Evolutionary conservation across 345 rosid species (phyloP).

Genomic region (Pugionium dolabratum): DNA sequence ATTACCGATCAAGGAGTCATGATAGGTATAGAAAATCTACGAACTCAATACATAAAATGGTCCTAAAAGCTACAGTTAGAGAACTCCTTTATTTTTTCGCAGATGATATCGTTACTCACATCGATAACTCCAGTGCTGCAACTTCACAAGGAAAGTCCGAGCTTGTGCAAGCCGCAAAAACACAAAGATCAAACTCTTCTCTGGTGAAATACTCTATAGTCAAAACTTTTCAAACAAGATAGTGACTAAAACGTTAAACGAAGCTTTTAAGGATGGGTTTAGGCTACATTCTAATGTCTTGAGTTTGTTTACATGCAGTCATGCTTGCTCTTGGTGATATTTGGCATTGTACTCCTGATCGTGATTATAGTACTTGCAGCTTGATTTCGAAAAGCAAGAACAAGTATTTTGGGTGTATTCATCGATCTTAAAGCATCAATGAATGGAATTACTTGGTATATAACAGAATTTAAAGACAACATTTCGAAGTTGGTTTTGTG

Average conservation of each 20-base stretch:
- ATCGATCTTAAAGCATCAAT: no score
- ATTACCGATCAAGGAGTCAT: conserved; percentile 92
- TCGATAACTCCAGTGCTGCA: conserved; percentile 60
- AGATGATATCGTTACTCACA: conserved; percentile 88
- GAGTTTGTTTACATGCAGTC: conserved; percentile 50
- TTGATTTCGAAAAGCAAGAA: conserved; percentile 39
- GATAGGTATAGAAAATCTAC: conserved; percentile 53
- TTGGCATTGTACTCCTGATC: conserved; percentile 30
- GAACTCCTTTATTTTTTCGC: conserved; percentile 17
- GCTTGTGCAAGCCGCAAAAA: conserved; percentile 82
- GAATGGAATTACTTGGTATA: no score
- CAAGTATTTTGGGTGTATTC: background rate
- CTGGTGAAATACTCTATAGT: conserved; percentile 53
- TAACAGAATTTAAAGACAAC: no score
- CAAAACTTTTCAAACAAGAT: background rate
- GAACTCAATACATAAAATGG: background rate
- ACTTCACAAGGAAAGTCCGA: conserved; percentile 54
- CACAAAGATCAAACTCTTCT: conserved; percentile 93
- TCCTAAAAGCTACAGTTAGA: background rate
- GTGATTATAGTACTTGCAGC: conserved; percentile 82
- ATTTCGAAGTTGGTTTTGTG: conserved; percentile 21
- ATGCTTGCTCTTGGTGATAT: conserved; percentile 36
- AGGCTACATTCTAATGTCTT: conserved; percentile 16
- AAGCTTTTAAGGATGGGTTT: background rate
- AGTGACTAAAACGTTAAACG: background rate